These are phyloP conservation scores for Coemansia erecta DNA, from an alignment of 192 early-diverging fungal species.

Conservation along the genomic window DNA sequence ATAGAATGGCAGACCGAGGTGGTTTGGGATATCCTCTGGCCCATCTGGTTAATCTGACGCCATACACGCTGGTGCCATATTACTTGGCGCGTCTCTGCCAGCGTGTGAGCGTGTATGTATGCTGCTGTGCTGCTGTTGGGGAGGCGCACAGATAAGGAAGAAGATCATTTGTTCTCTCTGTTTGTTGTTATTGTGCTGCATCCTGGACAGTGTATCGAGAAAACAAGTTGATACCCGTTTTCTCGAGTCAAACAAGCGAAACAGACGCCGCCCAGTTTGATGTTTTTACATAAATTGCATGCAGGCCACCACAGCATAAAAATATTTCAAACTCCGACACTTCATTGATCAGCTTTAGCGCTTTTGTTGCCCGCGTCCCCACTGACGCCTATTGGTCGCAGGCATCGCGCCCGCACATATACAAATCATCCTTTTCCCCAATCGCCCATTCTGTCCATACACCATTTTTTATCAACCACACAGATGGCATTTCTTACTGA, in stretches of 20 bases:
- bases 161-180: not conserved
- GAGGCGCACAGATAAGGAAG: too few species aligned
- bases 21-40: too few species aligned
- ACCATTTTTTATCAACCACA: not conserved
- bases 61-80: too few species aligned
- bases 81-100: too few species aligned
- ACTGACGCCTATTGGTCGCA: conserved; percentile 1
- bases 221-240: not conserved
- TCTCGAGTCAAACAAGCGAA: too few species aligned
- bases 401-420: not conserved
- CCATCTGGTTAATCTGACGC: too few species aligned
- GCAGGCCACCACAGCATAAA: not conserved
- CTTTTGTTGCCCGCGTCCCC: conserved; percentile 2
- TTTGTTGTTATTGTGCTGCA: not conserved
- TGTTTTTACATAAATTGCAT: conserved; percentile 5
- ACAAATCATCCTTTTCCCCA: too few species aligned
- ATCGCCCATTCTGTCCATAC: not conserved
- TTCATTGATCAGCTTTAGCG: conserved; percentile 10
- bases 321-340: conserved; percentile 51
- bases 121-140: too few species aligned
- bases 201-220: not conserved
- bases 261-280: not conserved
- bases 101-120: too few species aligned
- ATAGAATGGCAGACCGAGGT: too few species aligned
- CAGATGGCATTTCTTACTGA: not conserved